A percentile compares a stretch with the other conserved stretches of the same genome.
These are phyloP conservation scores for Obba rivulosa DNA, from an alignment of 768 basidiomycete species.

Conservation along the genomic window DNA sequence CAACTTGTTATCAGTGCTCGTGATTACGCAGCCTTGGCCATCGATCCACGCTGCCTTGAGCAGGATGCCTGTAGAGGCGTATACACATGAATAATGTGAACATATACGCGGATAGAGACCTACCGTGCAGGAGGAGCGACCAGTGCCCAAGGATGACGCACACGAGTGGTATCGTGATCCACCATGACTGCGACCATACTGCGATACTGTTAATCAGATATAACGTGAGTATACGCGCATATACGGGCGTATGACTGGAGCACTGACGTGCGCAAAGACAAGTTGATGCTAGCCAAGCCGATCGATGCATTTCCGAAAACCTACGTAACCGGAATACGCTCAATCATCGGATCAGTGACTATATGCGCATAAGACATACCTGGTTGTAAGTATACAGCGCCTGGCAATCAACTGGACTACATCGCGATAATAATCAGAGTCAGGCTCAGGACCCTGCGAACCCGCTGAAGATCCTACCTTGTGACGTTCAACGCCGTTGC, in stretches of 20 bases:
- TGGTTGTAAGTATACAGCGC: slow-evolving; percentile 43
- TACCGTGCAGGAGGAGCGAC: slow-evolving; percentile 66
- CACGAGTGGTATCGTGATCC: slow-evolving; percentile 43
- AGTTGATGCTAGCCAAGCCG: slow-evolving; percentile 42
- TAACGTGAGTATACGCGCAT: slow-evolving; percentile 1
- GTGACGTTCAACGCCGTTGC: slow-evolving; percentile 34
- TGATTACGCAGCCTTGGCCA: slow-evolving; percentile 47
- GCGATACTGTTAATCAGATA: slow-evolving; percentile 39
- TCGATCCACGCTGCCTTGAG: slow-evolving; percentile 51
- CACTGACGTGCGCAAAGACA: slow-evolving; percentile 40
- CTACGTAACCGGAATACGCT: background rate
- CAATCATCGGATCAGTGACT: background rate
- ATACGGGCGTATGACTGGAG: background rate
- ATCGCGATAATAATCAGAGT: background rate
- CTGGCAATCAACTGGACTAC: slow-evolving; percentile 38
- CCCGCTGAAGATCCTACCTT: slow-evolving; percentile 15
- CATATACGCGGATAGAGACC: background rate
- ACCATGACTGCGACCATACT: slow-evolving; percentile 56
- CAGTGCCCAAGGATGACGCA: slow-evolving; percentile 65
- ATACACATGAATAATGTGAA: background rate
- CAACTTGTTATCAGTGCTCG: slow-evolving; percentile 53
- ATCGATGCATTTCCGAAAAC: slow-evolving; percentile 40
- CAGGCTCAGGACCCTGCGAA: background rate
- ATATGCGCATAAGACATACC: slow-evolving; percentile 4
- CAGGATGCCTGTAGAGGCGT: slow-evolving; percentile 42